phyloP scores from a whole-genome alignment of 2,329 filamentous ascomycete species.

The Cladophialophora psammophila region DNA sequence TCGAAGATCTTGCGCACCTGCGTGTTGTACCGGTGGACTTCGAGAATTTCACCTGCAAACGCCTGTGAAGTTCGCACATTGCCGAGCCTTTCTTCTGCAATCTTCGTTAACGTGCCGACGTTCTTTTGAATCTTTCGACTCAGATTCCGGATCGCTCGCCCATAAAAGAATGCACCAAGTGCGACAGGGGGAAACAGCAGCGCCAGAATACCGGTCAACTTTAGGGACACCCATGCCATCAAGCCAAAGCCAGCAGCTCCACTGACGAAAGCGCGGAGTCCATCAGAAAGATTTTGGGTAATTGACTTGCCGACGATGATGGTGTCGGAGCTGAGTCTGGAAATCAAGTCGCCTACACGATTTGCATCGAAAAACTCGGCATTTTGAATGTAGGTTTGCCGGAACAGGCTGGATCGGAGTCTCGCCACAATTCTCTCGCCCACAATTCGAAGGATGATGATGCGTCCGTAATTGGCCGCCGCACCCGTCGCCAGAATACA shows the following conservation, averaged over 20 bases:
- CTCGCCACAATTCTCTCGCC: slow-evolving; percentile 93
- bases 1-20: slow-evolving; percentile 92
- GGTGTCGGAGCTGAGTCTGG: slow-evolving; percentile 91
- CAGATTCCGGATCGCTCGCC: slow-evolving; percentile 83
- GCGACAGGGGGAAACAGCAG: slow-evolving; percentile 91
- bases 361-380: slow-evolving; percentile 96
- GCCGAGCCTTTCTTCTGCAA: slow-evolving; percentile 95
- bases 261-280: slow-evolving; percentile 87
- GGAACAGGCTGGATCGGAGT: slow-evolving; percentile 86
- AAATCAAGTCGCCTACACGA: slow-evolving; percentile 93
- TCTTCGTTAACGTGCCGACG: slow-evolving; percentile 89
- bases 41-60: slow-evolving; percentile 90
- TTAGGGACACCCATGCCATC: slow-evolving; percentile 95
- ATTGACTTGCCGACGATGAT: slow-evolving; percentile 99
- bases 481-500: slow-evolving; percentile 82
- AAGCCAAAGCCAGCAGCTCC: slow-evolving; percentile 86
- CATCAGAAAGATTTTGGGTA: slow-evolving; percentile 96
- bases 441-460: slow-evolving; percentile 90
- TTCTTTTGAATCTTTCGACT: slow-evolving; percentile 95
- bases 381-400: slow-evolving; percentile 93
- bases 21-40: slow-evolving; percentile 87
- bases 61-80: slow-evolving; percentile 97
- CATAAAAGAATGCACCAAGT: slow-evolving; percentile 89
- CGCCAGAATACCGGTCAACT: slow-evolving; percentile 84
- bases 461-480: slow-evolving; percentile 88